phyloP scores from a whole-genome alignment of 2,329 filamentous ascomycete genomes.

The Epicoccum nigrum region DNA sequence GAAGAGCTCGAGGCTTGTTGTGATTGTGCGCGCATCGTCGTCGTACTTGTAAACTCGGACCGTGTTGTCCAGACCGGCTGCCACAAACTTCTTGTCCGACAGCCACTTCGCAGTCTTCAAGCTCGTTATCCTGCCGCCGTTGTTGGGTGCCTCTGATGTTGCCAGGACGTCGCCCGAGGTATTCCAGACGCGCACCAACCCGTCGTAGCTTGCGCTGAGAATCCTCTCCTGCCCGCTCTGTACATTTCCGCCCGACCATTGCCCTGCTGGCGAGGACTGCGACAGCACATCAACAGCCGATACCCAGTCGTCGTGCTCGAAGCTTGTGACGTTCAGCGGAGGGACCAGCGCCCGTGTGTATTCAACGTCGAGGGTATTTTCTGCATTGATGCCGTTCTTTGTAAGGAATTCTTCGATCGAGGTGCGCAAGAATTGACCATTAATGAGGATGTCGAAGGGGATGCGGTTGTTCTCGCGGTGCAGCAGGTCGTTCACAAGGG shows the following conservation, averaged over 20 bases:
- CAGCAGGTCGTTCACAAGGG: slow-evolving; percentile 67
- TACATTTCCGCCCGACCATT: slow-evolving; percentile 59
- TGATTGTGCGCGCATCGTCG: slow-evolving; percentile 68
- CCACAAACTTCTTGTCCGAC: slow-evolving; percentile 77
- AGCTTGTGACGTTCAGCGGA: slow-evolving; percentile 86
- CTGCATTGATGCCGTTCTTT: slow-evolving; percentile 83
- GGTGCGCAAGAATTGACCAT: slow-evolving; percentile 87
- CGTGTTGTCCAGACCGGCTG: slow-evolving; percentile 82
- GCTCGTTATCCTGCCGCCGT: slow-evolving; percentile 70
- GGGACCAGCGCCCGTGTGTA: slow-evolving; percentile 92
- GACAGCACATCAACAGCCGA: slow-evolving; percentile 84
- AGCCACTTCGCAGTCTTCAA: slow-evolving; percentile 84
- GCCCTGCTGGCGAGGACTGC: slow-evolving; percentile 64
- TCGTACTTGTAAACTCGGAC: slow-evolving; percentile 89
- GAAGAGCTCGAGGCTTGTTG: slow-evolving; percentile 79
- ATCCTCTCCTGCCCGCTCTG: slow-evolving; percentile 70
- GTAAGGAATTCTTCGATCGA: slow-evolving; percentile 90
- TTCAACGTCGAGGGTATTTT: slow-evolving; percentile 85
- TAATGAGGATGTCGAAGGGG: slow-evolving; percentile 93
- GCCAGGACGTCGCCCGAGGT: slow-evolving; percentile 84
- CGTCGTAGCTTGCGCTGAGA: slow-evolving; percentile 93
- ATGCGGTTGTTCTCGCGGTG: slow-evolving; percentile 66
- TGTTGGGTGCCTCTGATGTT: slow-evolving; percentile 69
- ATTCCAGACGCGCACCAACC: slow-evolving; percentile 84
- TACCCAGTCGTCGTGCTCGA: slow-evolving; percentile 98